Percentiles rank a stretch among this genome's conserved stretches.
Evolutionary conservation across 495 filamentous ascomycete genomes (phyloP).

Genomic region (Stereocaulon alpinum): DNA sequence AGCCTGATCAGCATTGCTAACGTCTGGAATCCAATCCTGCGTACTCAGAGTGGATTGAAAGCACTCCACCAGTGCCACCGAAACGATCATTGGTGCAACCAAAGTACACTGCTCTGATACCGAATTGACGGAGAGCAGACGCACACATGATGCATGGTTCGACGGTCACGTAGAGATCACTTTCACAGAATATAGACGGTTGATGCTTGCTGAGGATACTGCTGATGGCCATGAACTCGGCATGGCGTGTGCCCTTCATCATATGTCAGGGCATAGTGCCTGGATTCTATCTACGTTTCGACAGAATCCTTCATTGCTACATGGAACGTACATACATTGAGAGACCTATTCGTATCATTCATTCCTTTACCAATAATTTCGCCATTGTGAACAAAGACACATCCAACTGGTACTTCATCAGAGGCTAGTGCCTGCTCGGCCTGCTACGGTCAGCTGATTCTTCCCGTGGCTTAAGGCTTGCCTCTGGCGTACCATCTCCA

Average conservation of each 20-base stretch:
- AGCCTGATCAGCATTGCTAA: constrained; percentile 9
- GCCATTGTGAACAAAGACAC: constrained; percentile 71
- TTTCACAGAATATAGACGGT: constrained; percentile 51
- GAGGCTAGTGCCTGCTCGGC: constrained; percentile 67
- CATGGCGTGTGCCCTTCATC: constrained; percentile 78
- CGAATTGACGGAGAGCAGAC: constrained; percentile 74
- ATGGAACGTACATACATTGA: constrained; percentile 40
- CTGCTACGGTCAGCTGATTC: constrained; percentile 29
- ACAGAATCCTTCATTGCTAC: not conserved
- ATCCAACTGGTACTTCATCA: constrained; percentile 92
- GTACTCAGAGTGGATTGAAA: constrained; percentile 71
- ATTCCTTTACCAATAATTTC: constrained; percentile 75
- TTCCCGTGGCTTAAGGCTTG: not conserved
- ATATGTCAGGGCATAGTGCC: not conserved
- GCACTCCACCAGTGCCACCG: constrained; percentile 86
- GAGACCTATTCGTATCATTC: constrained; percentile 89
- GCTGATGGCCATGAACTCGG: constrained; percentile 80
- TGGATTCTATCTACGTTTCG: not conserved
- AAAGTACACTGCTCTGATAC: constrained; percentile 76
- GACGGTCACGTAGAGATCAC: constrained; percentile 88
- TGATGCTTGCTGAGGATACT: constrained; percentile 47
- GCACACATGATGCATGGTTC: constrained; percentile 99
- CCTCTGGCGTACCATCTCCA: constrained; percentile 7
- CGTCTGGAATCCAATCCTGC: constrained; percentile 9
- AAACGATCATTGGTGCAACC: constrained; percentile 95